phyloP scores from a whole-genome alignment of 2,329 filamentous ascomycete species.

The Didymella keratinophila region DNA sequence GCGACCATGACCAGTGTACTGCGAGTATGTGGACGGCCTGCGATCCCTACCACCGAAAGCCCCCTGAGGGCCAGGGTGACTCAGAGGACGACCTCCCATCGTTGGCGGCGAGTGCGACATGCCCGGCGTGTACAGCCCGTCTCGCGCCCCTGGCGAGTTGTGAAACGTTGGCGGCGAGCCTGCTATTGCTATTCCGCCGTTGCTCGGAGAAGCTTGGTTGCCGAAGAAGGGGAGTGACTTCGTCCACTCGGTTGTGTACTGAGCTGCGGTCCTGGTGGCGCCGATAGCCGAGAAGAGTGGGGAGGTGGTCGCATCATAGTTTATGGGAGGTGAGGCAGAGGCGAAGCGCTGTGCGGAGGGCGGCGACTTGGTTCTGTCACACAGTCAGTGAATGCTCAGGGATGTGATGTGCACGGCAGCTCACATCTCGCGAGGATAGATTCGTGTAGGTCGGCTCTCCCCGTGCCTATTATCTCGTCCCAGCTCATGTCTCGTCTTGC shows the following conservation, averaged over 20 bases:
- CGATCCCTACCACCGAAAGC: slow-evolving; percentile 55
- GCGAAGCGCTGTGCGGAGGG: slow-evolving; percentile 46
- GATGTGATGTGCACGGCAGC: slow-evolving; percentile 23
- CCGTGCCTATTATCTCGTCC: slow-evolving; percentile 49
- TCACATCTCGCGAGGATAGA: slow-evolving; percentile 53
- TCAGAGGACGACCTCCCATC: slow-evolving; percentile 49
- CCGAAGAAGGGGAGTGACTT: slow-evolving; percentile 54
- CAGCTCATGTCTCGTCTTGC: slow-evolving; percentile 52
- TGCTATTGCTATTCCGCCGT: slow-evolving; percentile 54
- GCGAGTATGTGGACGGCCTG: slow-evolving; percentile 63
- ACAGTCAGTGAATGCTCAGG: slow-evolving; percentile 17
- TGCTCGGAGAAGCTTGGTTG: slow-evolving; percentile 50
- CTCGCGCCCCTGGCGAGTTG: slow-evolving; percentile 44
- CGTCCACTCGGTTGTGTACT: slow-evolving; percentile 57
- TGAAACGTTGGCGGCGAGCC: slow-evolving; percentile 54
- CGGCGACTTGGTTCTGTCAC: slow-evolving; percentile 49
- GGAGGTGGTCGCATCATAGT: slow-evolving; percentile 51
- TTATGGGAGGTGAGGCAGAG: slow-evolving; percentile 42
- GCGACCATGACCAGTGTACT: slow-evolving; percentile 51
- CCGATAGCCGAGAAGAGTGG: slow-evolving; percentile 51
- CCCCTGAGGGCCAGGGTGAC: slow-evolving; percentile 57
- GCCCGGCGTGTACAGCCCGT: slow-evolving; percentile 45
- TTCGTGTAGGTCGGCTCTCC: slow-evolving; percentile 48
- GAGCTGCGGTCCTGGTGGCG: slow-evolving; percentile 47
- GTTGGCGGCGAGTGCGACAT: slow-evolving; percentile 50